Evolutionary conservation across 2,329 filamentous ascomycete genomes (phyloP).

Genomic region (Diplodia sapinea): DNA sequence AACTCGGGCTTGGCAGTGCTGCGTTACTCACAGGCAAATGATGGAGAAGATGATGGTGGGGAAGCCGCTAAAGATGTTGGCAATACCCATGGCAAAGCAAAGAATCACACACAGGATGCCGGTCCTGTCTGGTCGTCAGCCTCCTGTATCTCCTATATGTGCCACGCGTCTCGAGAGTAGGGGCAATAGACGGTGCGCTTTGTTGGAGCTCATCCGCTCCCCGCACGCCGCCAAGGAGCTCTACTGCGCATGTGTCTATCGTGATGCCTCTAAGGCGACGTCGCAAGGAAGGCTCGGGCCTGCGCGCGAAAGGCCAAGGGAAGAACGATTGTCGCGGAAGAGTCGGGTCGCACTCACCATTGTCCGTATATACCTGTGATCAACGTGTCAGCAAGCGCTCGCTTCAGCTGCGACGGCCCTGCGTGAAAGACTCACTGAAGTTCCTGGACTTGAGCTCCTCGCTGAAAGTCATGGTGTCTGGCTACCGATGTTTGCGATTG

Average conservation of each 20-base stretch:
- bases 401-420: constrained; percentile 26
- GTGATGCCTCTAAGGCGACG: no score
- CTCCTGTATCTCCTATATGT: background rate
- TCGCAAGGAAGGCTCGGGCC: background rate
- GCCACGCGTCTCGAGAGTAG: background rate
- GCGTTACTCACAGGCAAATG: constrained; percentile 54
- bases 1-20: background rate
- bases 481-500: constrained; percentile 6
- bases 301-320: background rate
- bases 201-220: background rate
- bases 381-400: constrained; percentile 42
- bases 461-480: constrained; percentile 29
- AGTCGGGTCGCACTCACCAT: constrained; percentile 59
- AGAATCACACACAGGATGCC: constrained; percentile 67
- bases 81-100: constrained; percentile 70
- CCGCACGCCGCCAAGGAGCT: background rate
- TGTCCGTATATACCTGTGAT: constrained; percentile 68
- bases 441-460: constrained; percentile 67
- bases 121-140: constrained; percentile 48
- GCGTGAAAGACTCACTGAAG: constrained; percentile 61
- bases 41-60: constrained; percentile 65
- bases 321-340: constrained; percentile 12
- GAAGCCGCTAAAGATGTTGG: constrained; percentile 69
- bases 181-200: background rate
- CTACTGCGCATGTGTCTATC: background rate